Evolutionary conservation across 2,329 filamentous ascomycete genomes (phyloP), one percentile per base, ranked within the genome.

Genomic region (Sclerotiophoma versabilis): DNA sequence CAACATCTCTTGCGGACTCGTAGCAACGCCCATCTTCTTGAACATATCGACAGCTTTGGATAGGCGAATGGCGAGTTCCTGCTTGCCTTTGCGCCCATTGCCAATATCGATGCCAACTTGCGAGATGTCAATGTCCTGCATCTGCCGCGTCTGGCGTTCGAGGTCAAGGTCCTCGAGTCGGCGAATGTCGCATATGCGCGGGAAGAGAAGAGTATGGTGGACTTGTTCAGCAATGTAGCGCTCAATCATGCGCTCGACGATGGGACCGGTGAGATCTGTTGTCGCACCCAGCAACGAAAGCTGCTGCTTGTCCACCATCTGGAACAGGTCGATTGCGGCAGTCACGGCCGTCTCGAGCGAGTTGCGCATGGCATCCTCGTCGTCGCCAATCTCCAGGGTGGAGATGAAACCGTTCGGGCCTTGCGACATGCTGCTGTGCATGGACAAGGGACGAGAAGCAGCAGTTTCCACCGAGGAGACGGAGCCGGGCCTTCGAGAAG

Each of bases 231-330:
- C 87, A 34, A 99, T 87, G 75, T 99, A 97, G 41, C 92, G 88
- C 75, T 99, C 95, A 61, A 99, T 97, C 66, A 99, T 82, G 57
- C 91, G 87, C 77, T 99, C 96, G 1, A 99, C 93, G 8, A 96
- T 79, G 1, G 93, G 91, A 0, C 95, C 93, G 0, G 95, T 98
- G 45, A 99, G 79, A 70, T 97, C 92, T 2, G 96, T 99, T 1
- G 92, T 96, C 4, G 93, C 91, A 15, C 93, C 95, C 4, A 99
- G 82, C 29, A 96, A 82, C 3, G 93, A 97, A 23, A 99, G 80
- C 68, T 98, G 95, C 67, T 96, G 91, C 73, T 96, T 96, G 72
- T 99, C 95, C 5, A 99, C 93, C 55, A 88, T 87, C 68, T 98
- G 93, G 63, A 99, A 99, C 1, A 98, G 82, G 68, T 99, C 95